A percentile compares a stretch with the other conserved stretches of the same genome.
phyloP scores from a whole-genome alignment of 306 rosid species.

The Macrotyloma uniflorum region DNA sequence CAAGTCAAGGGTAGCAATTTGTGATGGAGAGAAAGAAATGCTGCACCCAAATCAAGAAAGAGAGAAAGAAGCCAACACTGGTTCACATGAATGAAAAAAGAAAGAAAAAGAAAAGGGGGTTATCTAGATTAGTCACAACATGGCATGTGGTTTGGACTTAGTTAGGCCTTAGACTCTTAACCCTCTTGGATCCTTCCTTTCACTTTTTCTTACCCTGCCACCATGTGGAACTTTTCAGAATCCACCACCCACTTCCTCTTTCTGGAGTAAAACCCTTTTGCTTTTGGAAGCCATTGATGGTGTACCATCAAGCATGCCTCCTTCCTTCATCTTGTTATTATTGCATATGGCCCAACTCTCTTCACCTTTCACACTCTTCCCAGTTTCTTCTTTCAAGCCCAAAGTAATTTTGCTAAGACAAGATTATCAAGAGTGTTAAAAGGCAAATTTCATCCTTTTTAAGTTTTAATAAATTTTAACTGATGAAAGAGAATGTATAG shows the following conservation, averaged over 20 bases:
- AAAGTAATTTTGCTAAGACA: too few species aligned
- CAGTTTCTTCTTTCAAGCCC: too few species aligned
- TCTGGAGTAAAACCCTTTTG: constrained; percentile 28
- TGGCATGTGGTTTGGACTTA: constrained; percentile 44
- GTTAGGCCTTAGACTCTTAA: neutral
- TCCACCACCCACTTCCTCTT: constrained; percentile 52
- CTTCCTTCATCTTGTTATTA: constrained; percentile 36
- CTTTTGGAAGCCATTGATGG: constrained; percentile 40
- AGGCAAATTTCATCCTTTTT: too few species aligned
- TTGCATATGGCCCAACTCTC: constrained; percentile 27
- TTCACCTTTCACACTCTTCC: neutral
- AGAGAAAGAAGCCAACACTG: constrained; percentile 5
- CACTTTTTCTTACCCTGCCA: constrained; percentile 29
- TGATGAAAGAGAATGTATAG: too few species aligned
- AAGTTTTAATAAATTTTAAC: too few species aligned
- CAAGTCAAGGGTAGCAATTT: constrained; percentile 6
- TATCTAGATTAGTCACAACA: constrained; percentile 9
- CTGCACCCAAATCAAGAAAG: constrained; percentile 40
- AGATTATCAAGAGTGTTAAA: too few species aligned
- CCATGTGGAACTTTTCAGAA: constrained; percentile 83
- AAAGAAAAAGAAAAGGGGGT: neutral
- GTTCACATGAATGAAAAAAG: constrained; percentile 26
- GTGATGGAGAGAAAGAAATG: neutral
- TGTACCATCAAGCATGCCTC: constrained; percentile 31
- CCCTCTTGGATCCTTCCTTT: constrained; percentile 28